phyloP scores from a whole-genome alignment of 1,284 basidiomycete genomes.

The Xerocomus nothofagi region DNA sequence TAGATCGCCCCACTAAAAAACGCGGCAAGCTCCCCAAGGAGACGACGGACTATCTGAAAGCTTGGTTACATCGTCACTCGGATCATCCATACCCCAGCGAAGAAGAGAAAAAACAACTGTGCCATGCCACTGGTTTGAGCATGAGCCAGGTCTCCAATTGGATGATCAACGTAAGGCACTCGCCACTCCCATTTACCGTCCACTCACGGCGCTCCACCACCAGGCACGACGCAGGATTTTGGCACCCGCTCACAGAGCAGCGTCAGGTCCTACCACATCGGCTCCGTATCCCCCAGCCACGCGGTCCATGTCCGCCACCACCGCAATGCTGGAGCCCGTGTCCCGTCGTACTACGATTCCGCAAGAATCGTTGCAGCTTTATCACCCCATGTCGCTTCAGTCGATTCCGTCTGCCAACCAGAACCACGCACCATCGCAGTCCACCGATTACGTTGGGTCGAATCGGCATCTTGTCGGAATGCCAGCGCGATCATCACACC shows the following conservation, averaged over 20 bases:
- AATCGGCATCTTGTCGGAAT: slow-evolving; percentile 36
- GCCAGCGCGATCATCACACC: slow-evolving; percentile 31
- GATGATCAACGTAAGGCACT: slow-evolving; percentile 80
- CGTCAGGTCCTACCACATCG: slow-evolving; percentile 71
- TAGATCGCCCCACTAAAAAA: slow-evolving; percentile 73
- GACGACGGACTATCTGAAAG: slow-evolving; percentile 85
- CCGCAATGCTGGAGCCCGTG: slow-evolving; percentile 37
- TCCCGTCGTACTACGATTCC: slow-evolving; percentile 45
- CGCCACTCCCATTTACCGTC: slow-evolving; percentile 8
- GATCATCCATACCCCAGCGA: slow-evolving; percentile 90
- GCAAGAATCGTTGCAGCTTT: slow-evolving; percentile 64
- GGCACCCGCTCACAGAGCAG: slow-evolving; percentile 73
- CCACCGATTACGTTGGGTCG: slow-evolving; percentile 27
- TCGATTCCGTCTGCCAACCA: slow-evolving; percentile 38
- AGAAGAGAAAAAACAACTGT: slow-evolving; percentile 88
- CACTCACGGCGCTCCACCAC: slow-evolving; percentile 14
- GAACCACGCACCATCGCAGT: slow-evolving; percentile 25
- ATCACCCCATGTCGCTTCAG: slow-evolving; percentile 73
- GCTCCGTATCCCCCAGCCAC: slow-evolving; percentile 59
- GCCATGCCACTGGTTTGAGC: slow-evolving; percentile 79
- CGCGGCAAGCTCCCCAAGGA: slow-evolving; percentile 88
- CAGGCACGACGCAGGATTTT: slow-evolving; percentile 80
- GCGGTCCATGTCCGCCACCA: slow-evolving; percentile 44
- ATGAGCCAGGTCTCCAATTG: slow-evolving; percentile 90
- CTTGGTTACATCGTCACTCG: slow-evolving; percentile 88